Base-by-base conservation (phyloP, 768 basidiomycete species). In the Lenzites betulinus region DNA sequence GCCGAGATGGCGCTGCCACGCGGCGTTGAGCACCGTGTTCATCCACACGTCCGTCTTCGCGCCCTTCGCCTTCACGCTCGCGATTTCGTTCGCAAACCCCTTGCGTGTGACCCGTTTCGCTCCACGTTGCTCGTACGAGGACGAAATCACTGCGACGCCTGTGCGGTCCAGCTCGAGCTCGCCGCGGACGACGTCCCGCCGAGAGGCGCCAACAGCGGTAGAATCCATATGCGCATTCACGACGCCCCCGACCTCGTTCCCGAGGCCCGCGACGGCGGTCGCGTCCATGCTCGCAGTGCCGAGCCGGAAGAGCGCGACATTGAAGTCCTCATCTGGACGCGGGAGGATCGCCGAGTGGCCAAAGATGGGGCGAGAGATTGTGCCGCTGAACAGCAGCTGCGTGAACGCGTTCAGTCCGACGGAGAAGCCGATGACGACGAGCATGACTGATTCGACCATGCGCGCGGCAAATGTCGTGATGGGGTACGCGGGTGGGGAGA, bases 241-340 rank as follows among this genome's bases (percentile, higher is more conserved):
- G 50, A 91, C 77, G 5, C 80, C 75, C 7, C 84, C 83, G 13
- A 91, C 85, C 71, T 92, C 89, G 66, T 92, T 90, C 1, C 86
- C 85, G 69, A 89, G 80, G 2, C 90, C 90, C 23, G 83, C 79
- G 11, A 88, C 77, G 47, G 84, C 85, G 0, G 89, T 90, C 0
- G 88, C 86, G 69, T 92, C 90, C 50, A 92, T 76, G 63, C 87
- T 88, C 3, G 88, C 89, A 0, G 87, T 87, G 20, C 89, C 89
- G 20, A 90, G 76, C 22, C 90, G 83, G 43, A 92, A 77, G 39
- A 92, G 77, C 2, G 87, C 81, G 22, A 90, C 80, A 7, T 84
- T 82, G 71, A 88, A 91, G 68, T 90, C 89, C 70, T 91, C 89
- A 39, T 91, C 88, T 69, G 78, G 79, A 18, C 81, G 82, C 2